Evolutionary conservation across 2,329 filamentous ascomycete genomes (phyloP).

Genomic region (Colletotrichum camelliae): DNA sequence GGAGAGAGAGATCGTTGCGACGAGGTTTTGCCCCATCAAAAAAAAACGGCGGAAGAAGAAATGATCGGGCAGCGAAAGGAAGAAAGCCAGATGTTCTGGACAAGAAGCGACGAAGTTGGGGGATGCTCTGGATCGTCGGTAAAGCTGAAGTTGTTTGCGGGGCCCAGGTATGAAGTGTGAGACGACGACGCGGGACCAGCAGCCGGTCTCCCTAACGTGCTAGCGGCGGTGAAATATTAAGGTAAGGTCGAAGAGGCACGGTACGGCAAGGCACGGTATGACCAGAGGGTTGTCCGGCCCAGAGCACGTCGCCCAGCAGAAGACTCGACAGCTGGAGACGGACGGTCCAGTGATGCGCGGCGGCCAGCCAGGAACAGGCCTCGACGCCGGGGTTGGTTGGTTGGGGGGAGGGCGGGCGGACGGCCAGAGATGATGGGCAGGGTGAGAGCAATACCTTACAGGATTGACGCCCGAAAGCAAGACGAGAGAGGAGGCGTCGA

Average conservation of each 20-base stretch:
- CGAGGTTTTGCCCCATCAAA: constrained; percentile 14
- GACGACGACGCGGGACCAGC: constrained; percentile 24
- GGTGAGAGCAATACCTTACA: neutral
- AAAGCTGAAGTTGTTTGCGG: constrained; percentile 25
- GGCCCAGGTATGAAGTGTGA: constrained; percentile 24
- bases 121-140: constrained; percentile 20
- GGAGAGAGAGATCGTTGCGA: constrained; percentile 1
- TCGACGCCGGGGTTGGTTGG: neutral
- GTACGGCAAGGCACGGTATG: constrained; percentile 1
- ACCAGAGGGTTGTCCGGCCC: constrained; percentile 9
- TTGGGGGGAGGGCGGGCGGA: neutral
- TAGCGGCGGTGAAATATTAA: constrained; percentile 22
- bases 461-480: neutral
- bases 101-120: constrained; percentile 2
- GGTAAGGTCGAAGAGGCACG: neutral
- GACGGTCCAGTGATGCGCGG: constrained; percentile 17
- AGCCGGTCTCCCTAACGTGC: constrained; percentile 20
- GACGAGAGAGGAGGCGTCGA: neutral
- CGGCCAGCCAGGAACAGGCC: constrained; percentile 18
- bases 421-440: neutral
- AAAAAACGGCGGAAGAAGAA: constrained; percentile 5
- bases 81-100: constrained; percentile 9
- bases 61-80: constrained; percentile 10
- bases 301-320: neutral
- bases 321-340: constrained; percentile 18